A percentile compares a stretch with the other conserved stretches of the same genome.
phyloP scores from a whole-genome alignment of 345 rosid species.

The Clausena lansium region DNA sequence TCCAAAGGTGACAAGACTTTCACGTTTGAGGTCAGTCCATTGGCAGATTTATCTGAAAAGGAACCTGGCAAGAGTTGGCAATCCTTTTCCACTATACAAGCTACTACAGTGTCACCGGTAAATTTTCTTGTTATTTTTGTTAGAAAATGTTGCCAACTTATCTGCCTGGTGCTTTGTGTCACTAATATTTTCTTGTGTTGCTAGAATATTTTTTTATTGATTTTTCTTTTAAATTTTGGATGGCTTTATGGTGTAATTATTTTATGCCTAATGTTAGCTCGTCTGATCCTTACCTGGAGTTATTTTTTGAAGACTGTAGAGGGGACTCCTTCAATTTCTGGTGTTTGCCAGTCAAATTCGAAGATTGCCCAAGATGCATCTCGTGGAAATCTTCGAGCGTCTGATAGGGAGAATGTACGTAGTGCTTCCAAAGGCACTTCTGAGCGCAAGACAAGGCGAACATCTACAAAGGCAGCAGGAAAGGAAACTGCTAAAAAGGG shows the following conservation, averaged over 20 bases:
- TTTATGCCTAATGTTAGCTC: neutral
- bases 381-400: conserved; percentile 38
- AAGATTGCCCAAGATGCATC: conserved; percentile 36
- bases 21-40: conserved; percentile 46
- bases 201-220: neutral
- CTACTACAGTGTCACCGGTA: conserved; percentile 44
- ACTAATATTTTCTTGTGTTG: neutral
- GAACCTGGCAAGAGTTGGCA: conserved; percentile 45
- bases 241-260: neutral
- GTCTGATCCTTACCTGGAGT: conserved; percentile 5
- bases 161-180: neutral
- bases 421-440: conserved; percentile 49
- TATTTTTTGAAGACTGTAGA: conserved; percentile 48
- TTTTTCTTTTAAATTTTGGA: neutral
- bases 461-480: conserved; percentile 53
- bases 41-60: conserved; percentile 24
- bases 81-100: conserved; percentile 35
- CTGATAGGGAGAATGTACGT: conserved; percentile 30
- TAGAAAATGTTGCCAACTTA: neutral
- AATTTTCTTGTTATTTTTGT: conserved; percentile 8
- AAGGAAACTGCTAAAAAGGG: conserved; percentile 64
- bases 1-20: conserved; percentile 49
- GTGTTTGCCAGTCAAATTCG: conserved; percentile 38
- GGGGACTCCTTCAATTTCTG: conserved; percentile 54
- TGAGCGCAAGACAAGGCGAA: conserved; percentile 72